phyloP scores from a whole-genome alignment of 345 rosid genomes.

The Microcos paniculata region DNA sequence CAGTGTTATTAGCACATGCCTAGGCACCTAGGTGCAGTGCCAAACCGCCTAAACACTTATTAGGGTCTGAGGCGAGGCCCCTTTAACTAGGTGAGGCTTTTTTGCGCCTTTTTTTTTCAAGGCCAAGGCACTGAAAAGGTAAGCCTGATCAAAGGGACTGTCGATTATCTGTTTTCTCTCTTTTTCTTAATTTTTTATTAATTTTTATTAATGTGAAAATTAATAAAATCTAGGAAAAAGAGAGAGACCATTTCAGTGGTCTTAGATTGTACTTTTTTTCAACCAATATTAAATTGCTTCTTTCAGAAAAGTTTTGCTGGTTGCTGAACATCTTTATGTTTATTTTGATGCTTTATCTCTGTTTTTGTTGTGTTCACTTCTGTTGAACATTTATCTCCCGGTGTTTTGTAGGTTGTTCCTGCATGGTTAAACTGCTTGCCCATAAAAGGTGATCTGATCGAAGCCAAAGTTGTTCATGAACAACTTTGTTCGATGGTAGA shows the following conservation, averaged over 20 bases:
- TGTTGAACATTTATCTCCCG: background rate
- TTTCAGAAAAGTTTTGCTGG: background rate
- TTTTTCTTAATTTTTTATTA: no score
- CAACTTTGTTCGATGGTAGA: constrained; percentile 98
- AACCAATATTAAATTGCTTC: background rate
- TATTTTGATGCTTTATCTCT: background rate
- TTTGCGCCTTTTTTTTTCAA: no score
- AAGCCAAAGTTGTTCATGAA: constrained; percentile 96
- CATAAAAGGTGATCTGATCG: constrained; percentile 83
- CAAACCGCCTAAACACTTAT: no score
- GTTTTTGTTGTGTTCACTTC: background rate
- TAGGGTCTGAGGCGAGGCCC: no score
- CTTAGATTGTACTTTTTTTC: background rate
- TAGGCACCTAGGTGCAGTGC: no score
- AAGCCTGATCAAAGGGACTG: no score
- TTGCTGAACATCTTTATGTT: background rate
- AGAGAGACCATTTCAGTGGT: background rate
- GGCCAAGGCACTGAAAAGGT: no score
- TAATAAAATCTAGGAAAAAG: no score
- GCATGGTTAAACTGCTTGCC: constrained; percentile 99
- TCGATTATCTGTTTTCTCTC: no score
- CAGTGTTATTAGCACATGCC: no score
- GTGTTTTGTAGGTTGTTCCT: constrained; percentile 68
- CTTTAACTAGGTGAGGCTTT: no score
- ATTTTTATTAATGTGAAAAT: no score